A percentile compares a stretch with the other conserved stretches of the same genome.
Evolutionary conservation across 106 monocot species (phyloP).

Genomic region (Allium sativum): DNA sequence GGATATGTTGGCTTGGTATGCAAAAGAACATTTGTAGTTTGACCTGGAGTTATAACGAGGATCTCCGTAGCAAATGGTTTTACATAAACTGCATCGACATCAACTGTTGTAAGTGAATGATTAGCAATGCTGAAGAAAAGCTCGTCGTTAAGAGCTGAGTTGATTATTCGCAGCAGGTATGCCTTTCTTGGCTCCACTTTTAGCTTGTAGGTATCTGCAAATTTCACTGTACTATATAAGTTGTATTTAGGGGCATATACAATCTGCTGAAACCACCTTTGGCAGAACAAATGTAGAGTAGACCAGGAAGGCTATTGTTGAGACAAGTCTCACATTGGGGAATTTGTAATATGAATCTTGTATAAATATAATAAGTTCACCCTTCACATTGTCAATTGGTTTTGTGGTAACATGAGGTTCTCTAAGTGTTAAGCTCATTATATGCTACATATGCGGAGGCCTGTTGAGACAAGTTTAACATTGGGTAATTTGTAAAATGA

Average conservation of each 20-base stretch:
- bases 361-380: too few relatives aligned
- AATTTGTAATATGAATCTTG: too few relatives aligned
- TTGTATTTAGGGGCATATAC: background rate
- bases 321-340: too few relatives aligned
- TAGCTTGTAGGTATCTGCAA: constrained; percentile 41
- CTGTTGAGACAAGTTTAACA: too few relatives aligned
- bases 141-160: constrained; percentile 55
- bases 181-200: constrained; percentile 40
- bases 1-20: constrained; percentile 3
- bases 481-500: too few relatives aligned
- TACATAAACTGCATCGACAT: constrained; percentile 39
- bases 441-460: too few relatives aligned
- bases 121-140: constrained; percentile 64
- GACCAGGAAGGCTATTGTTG: constrained; percentile 8
- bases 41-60: constrained; percentile 40
- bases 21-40: constrained; percentile 47
- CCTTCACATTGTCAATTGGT: too few relatives aligned
- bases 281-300: constrained; percentile 1
- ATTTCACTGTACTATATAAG: background rate
- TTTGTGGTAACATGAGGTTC: too few relatives aligned
- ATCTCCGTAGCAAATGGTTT: constrained; percentile 30
- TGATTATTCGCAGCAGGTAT: constrained; percentile 47
- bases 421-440: too few relatives aligned
- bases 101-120: constrained; percentile 40
- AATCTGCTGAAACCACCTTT: background rate